Conservation (phyloP, 805 yeast species). For the Yarrowia sp. region DNA sequence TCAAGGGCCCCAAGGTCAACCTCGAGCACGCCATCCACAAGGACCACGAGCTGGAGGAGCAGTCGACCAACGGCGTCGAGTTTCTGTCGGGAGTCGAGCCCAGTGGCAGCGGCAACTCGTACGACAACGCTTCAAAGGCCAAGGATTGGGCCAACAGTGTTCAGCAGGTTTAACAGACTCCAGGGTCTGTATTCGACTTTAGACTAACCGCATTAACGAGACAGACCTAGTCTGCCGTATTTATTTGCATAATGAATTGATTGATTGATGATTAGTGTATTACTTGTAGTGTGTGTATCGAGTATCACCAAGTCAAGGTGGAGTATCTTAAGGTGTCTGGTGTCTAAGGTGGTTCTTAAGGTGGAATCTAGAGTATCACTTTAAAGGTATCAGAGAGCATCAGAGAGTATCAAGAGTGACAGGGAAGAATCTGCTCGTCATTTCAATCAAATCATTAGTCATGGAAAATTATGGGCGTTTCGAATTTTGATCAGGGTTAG, state of each 20-base stretch:
- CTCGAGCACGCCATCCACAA: slow-evolving; percentile 51
- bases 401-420: too few species aligned
- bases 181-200: not conserved
- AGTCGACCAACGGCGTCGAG: slow-evolving; percentile 35
- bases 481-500: too few species aligned
- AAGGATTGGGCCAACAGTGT: slow-evolving; percentile 23
- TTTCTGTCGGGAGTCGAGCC: slow-evolving; percentile 34
- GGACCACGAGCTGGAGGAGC: slow-evolving; percentile 34
- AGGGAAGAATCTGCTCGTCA: too few species aligned
- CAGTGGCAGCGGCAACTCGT: not conserved
- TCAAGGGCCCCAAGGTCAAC: slow-evolving; percentile 66
- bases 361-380: too few species aligned
- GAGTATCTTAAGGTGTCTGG: too few species aligned
- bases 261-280: not conserved
- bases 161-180: not conserved
- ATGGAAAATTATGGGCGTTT: too few species aligned
- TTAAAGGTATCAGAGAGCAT: too few species aligned
- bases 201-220: not conserved
- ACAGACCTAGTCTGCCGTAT: slow-evolving; percentile 1
- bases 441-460: too few species aligned
- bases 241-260: slow-evolving; percentile 30
- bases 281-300: not conserved
- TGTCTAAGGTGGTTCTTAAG: too few species aligned
- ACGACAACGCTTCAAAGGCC: slow-evolving; percentile 13
- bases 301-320: too few species aligned